Evolutionary conservation across 805 yeast species (phyloP), one percentile per base, ranked within the genome.

Genomic region (Suhomyces sp.): DNA sequence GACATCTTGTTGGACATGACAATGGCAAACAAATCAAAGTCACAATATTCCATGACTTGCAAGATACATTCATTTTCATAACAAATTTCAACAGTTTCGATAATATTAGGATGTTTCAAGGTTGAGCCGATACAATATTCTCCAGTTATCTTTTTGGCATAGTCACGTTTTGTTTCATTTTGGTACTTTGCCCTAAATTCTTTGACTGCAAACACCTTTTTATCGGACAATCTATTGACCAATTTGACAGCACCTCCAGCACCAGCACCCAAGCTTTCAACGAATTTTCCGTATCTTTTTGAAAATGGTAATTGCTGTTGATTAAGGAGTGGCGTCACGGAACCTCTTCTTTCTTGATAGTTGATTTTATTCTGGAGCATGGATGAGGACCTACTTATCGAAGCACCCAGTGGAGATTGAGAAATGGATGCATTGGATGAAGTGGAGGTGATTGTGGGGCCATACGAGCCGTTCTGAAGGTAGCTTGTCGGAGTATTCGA

Each of bases 11-110:
- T 87, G 34, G 90, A 81, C 95, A 90, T 88, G 20, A 90, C 96
- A 39, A 90, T 85, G 8, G 96, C 96, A 61, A 90, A 90, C 46
- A 90, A 68, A 57, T 90, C 97, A 56, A 76, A 88, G 47, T 90
- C 95, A 58, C 96, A 88, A 59, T 87, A 90, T 54, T 90, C 97
- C 95, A 90, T 84, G 30, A 90, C 90, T 62, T 90, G 96, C 49
- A 83, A 78, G 39, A 88, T 83, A 38, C 91, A 72, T 43, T 86
- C 93, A 47, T 83, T 79, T 51, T 90, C 97, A 60, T 87, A 88
- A 29, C 90, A 83, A 34, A 90, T 88, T 54, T 90, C 97, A 35
- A 90, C 78, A 1, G 97, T 90, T 57, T 86, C 91, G 39, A 90
- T 84, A 45, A 90, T 84, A 56, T 90, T 88, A 14, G 95, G 87